These are phyloP conservation scores for Ligustrum vulgare DNA, from an alignment of 257 asterid genomes.

Conservation along the genomic window DNA sequence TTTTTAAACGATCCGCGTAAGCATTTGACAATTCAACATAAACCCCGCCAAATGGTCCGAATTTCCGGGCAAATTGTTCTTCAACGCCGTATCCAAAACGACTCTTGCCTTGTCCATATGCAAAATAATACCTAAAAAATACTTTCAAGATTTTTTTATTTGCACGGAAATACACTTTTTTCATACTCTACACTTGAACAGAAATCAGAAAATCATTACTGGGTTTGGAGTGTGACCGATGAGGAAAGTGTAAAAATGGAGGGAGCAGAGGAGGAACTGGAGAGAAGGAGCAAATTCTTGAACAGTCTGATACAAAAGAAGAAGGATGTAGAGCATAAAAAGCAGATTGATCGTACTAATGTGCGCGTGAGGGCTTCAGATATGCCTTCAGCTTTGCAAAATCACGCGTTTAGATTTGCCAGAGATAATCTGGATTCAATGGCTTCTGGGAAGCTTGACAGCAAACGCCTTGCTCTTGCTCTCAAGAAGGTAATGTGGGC, in stretches of 20 bases:
- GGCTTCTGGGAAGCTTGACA: conserved; percentile 62
- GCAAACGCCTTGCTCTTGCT: conserved; percentile 74
- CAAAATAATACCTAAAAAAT: conserved; percentile 23
- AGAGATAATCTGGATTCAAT: conserved; percentile 52
- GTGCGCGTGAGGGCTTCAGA: conserved; percentile 78
- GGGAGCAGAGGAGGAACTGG: conserved; percentile 79
- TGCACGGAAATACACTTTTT: not conserved
- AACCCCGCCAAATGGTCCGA: conserved; percentile 10
- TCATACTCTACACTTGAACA: not conserved
- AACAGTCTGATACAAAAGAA: conserved; percentile 67
- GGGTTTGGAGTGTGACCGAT: conserved; percentile 16
- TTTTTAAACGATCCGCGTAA: not conserved
- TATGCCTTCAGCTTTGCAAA: conserved; percentile 67
- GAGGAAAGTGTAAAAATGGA: conserved; percentile 47
- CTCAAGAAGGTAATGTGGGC: conserved; percentile 64
- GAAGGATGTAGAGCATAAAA: conserved; percentile 45
- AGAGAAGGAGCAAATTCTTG: conserved; percentile 88
- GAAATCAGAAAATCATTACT: not conserved
- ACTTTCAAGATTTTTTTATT: conserved; percentile 31
- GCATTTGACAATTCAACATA: not conserved
- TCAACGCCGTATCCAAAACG: conserved; percentile 21
- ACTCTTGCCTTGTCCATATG: conserved; percentile 21
- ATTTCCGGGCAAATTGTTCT: not conserved
- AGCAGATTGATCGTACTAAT: conserved; percentile 51
- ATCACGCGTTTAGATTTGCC: conserved; percentile 64